Evolutionary conservation across 257 asterid species (phyloP).

Genomic region (Fraxinus excelsior): DNA sequence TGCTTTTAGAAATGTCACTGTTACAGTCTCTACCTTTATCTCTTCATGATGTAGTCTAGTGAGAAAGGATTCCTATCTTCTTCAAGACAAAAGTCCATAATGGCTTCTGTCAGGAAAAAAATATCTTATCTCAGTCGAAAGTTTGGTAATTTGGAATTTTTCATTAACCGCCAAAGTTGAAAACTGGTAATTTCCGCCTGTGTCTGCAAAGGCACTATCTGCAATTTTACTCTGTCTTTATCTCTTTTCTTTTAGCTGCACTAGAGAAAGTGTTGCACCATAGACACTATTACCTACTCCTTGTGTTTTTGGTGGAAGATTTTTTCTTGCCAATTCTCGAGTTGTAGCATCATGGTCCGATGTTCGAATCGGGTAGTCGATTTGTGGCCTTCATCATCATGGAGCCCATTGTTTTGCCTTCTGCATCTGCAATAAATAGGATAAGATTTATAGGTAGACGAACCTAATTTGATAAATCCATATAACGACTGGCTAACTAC

Average conservation of each 20-base stretch:
- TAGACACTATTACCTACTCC: background rate
- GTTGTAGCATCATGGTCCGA: background rate
- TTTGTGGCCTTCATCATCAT: conserved; percentile 30
- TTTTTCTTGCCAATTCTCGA: background rate
- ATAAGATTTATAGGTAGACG: conserved; percentile 22
- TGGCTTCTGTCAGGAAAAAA: conserved; percentile 29
- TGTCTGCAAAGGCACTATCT: conserved; percentile 24
- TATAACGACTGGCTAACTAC: background rate
- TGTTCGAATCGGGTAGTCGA: background rate
- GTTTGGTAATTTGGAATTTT: conserved; percentile 17
- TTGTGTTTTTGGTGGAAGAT: background rate
- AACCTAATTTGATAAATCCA: background rate
- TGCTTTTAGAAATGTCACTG: background rate
- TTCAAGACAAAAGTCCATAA: conserved; percentile 34
- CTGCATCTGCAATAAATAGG: conserved; percentile 7
- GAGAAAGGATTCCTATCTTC: conserved; percentile 27
- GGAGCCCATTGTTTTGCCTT: conserved; percentile 3
- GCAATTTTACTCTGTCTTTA: conserved; percentile 23
- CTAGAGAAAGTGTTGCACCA: conserved; percentile 24
- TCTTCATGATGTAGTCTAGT: conserved; percentile 30
- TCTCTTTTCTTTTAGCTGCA: conserved; percentile 11
- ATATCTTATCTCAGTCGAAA: conserved; percentile 15
- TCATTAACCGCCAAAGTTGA: conserved; percentile 28
- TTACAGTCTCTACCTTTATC: conserved; percentile 36
- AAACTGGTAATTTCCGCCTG: conserved; percentile 24